phyloP scores from a whole-genome alignment of 306 rosid genomes.

The Astragalus glycyphyllos region DNA sequence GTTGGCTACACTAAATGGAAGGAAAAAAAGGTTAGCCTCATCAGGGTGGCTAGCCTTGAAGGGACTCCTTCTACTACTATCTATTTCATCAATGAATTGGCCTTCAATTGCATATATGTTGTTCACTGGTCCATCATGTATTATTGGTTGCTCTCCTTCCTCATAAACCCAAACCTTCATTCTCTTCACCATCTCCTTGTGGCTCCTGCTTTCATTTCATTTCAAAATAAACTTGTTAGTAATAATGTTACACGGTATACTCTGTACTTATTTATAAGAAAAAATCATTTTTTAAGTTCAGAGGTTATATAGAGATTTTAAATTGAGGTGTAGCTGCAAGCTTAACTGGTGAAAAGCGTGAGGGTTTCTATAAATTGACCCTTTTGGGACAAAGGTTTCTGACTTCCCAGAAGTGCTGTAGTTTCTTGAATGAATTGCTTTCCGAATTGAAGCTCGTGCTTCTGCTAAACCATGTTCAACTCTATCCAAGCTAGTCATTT shows the following conservation, averaged over 20 bases:
- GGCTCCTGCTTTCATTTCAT: constrained; percentile 54
- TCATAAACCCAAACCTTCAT: constrained; percentile 64
- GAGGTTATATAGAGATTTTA: too few relatives aligned
- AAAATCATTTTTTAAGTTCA: too few relatives aligned
- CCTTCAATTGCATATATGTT: constrained; percentile 72
- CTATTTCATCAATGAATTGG: constrained; percentile 67
- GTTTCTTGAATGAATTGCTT: constrained; percentile 37
- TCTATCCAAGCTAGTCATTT: constrained; percentile 38
- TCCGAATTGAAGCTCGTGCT: constrained; percentile 46
- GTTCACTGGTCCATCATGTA: constrained; percentile 63
- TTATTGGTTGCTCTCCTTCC: constrained; percentile 68
- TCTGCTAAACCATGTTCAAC: constrained; percentile 44
- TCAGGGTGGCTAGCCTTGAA: constrained; percentile 56
- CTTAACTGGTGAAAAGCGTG: constrained; percentile 52
- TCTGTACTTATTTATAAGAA: too few relatives aligned
- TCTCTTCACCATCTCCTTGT: constrained; percentile 65
- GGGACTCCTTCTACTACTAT: constrained; percentile 45
- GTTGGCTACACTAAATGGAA: constrained; percentile 63
- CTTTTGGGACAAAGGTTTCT: constrained; percentile 38
- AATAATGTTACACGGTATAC: too few relatives aligned
- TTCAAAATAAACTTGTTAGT: not conserved
- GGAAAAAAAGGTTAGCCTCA: constrained; percentile 61
- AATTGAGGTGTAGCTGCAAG: too few relatives aligned
- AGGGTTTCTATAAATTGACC: constrained; percentile 46
- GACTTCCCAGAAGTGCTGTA: constrained; percentile 10